Evolutionary conservation across 306 rosid genomes (phyloP).

Genomic region (Vicia villosa): DNA sequence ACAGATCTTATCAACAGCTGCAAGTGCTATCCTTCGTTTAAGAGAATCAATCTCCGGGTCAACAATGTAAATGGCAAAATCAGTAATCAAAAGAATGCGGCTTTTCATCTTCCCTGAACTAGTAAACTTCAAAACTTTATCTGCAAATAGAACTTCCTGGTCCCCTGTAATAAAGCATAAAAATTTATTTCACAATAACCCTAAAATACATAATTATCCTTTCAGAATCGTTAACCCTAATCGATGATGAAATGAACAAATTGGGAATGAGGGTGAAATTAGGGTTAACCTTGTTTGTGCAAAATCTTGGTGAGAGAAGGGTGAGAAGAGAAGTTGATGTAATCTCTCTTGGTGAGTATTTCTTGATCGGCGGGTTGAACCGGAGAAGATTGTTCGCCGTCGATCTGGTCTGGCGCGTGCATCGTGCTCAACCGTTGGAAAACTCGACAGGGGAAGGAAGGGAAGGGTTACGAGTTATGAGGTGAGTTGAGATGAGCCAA

Average conservation of each 20-base stretch:
- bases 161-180: slow-evolving; percentile 60
- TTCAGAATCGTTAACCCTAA: background rate
- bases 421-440: slow-evolving; percentile 30
- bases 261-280: no score
- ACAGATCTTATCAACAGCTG: slow-evolving; percentile 84
- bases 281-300: slow-evolving; percentile 57
- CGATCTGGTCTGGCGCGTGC: slow-evolving; percentile 55
- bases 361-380: slow-evolving; percentile 49
- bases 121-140: slow-evolving; percentile 87
- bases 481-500: slow-evolving; percentile 36
- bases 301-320: slow-evolving; percentile 60
- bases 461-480: slow-evolving; percentile 25
- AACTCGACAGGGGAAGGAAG: background rate
- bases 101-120: slow-evolving; percentile 84
- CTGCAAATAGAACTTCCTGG: slow-evolving; percentile 77
- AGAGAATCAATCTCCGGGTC: slow-evolving; percentile 76
- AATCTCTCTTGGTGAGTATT: slow-evolving; percentile 49
- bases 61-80: slow-evolving; percentile 77
- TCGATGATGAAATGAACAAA: background rate
- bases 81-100: slow-evolving; percentile 70
- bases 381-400: slow-evolving; percentile 38
- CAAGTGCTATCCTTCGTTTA: slow-evolving; percentile 84
- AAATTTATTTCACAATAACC: background rate
- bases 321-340: slow-evolving; percentile 64
- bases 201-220: background rate